A percentile compares a stretch with the other conserved stretches of the same genome.
These are phyloP conservation scores for Wallacemonas sp. DNA, from an alignment of 208 protist genomes.

Conservation along the genomic window DNA sequence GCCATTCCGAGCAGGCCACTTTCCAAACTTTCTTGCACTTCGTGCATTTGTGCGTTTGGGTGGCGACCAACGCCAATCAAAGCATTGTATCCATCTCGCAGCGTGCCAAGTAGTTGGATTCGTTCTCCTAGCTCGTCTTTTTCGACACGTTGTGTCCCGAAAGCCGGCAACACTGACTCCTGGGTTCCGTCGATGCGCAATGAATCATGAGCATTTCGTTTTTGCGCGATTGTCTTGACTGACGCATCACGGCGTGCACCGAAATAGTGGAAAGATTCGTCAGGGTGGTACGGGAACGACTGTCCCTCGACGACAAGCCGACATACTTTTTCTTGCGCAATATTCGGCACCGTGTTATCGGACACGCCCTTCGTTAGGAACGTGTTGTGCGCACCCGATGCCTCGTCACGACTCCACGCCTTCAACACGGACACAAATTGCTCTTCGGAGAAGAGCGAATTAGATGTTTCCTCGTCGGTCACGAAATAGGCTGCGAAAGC, in stretches of 20 bases:
- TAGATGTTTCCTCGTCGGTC: conserved; percentile 20
- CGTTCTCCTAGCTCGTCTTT: conserved; percentile 46
- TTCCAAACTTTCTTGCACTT: conserved; percentile 62
- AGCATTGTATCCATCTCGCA: conserved; percentile 65
- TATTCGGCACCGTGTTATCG: neutral
- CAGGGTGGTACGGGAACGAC: conserved; percentile 30
- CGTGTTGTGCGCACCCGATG: neutral
- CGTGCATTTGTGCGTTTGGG: conserved; percentile 64
- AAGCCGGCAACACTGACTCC: conserved; percentile 21
- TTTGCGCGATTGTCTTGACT: too few relatives aligned
- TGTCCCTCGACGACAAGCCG: conserved; percentile 17
- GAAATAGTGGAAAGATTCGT: conserved; percentile 34
- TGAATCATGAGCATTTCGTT: too few relatives aligned
- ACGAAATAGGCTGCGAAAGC: conserved; percentile 46
- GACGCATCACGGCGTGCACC: neutral
- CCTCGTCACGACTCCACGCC: conserved; percentile 35
- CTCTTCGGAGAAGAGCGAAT: conserved; percentile 28
- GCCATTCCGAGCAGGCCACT: conserved; percentile 52
- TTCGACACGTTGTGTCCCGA: conserved; percentile 42
- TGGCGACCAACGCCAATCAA: conserved; percentile 57
- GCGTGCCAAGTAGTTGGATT: conserved; percentile 42
- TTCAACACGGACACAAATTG: conserved; percentile 26
- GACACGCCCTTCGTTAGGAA: neutral
- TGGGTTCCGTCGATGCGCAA: too few relatives aligned
- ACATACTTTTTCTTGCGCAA: neutral